Conservation (phyloP, 371 early-diverging fungal genomes). For the Apophysomyces trapeziformis region DNA sequence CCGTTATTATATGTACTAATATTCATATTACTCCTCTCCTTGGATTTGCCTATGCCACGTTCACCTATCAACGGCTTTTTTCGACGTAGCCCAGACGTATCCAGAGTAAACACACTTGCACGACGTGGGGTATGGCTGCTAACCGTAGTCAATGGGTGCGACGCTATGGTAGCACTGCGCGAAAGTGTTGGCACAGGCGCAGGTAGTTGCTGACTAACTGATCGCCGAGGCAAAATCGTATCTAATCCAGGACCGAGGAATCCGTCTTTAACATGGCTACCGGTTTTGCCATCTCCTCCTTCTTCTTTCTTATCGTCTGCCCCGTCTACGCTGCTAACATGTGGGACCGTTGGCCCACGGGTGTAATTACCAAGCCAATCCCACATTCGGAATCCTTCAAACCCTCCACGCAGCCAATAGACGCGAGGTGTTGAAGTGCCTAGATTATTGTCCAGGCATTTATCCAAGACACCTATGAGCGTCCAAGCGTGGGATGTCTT, state of each 20-base stretch:
- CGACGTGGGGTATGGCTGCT: constrained; percentile 30
- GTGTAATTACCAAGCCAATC: constrained; percentile 19
- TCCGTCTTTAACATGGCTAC: not conserved
- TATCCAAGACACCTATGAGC: constrained; percentile 47
- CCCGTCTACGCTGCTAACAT: not conserved
- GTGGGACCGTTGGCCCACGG: not conserved
- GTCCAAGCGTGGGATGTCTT: constrained; percentile 53
- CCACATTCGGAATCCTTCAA: constrained; percentile 45
- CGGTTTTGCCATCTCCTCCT: too few relatives aligned
- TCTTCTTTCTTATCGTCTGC: too few relatives aligned
- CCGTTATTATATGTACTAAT: too few relatives aligned
- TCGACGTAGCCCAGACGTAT: constrained; percentile 21
- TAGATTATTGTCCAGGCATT: constrained; percentile 7
- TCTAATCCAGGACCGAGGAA: not conserved
- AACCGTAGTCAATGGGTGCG: constrained; percentile 10
- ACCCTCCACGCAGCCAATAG: constrained; percentile 54
- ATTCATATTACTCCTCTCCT: not conserved
- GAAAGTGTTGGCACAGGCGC: constrained; percentile 33
- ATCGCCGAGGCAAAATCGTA: not conserved
- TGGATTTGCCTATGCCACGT: not conserved
- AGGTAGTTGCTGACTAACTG: constrained; percentile 12
- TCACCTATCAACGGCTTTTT: not conserved
- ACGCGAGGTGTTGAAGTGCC: constrained; percentile 19
- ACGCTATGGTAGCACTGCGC: constrained; percentile 40
- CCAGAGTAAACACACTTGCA: constrained; percentile 48